Base-by-base conservation (phyloP, 495 filamentous ascomycete genomes). In the Astrothelium subdiscretum region DNA sequence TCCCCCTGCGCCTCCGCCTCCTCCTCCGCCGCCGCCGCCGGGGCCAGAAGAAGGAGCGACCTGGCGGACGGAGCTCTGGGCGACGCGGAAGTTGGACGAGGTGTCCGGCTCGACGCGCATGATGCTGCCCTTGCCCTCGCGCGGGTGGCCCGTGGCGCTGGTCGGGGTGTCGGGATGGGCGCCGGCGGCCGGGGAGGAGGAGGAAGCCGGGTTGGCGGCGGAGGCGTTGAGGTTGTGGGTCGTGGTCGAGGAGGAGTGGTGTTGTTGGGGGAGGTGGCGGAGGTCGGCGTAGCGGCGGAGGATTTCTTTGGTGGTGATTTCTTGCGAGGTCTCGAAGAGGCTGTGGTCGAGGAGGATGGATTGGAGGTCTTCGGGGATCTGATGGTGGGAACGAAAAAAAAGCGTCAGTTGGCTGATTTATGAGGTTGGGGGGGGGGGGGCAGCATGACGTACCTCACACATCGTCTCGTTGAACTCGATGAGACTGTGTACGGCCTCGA, bases 281-380 rank as follows among this genome's bases (percentile, higher is more conserved):
- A 60, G 63, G 61, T 68, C 62, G 51, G 64, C 67, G 57, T 68
- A 70, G 54, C 68, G 68, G 31, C 68, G 68, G 35, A 99, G 81
- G 59, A 99, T 97, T 69, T 97, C 94, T 71, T 99, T 97, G 1
- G 92, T 92, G 1, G 95, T 97, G 57, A 97, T 84, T 60, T 99
- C 92, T 42, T 85, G 83, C 63, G 80, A 85, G 66, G 83, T 87
- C 71, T 82, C 87, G 73, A 95, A 91, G 52, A 97, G 83, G 26
- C 80, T 81, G 38, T 85, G 84, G 71, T 97, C 92, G 68, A 84
- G 87, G 31, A 98, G 80, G 63, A 96, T 87, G 22, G 87, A 85
- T 69, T 91, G 84, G 32, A 98, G 74, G 69, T 97, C 92, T 74
- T 92, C 91, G 5, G 94, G 94, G 57, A 98, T 90, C 94, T 97